These are phyloP conservation scores for Exophiala spinifera DNA, from an alignment of 2,329 filamentous ascomycete species.

Conservation along the genomic window DNA sequence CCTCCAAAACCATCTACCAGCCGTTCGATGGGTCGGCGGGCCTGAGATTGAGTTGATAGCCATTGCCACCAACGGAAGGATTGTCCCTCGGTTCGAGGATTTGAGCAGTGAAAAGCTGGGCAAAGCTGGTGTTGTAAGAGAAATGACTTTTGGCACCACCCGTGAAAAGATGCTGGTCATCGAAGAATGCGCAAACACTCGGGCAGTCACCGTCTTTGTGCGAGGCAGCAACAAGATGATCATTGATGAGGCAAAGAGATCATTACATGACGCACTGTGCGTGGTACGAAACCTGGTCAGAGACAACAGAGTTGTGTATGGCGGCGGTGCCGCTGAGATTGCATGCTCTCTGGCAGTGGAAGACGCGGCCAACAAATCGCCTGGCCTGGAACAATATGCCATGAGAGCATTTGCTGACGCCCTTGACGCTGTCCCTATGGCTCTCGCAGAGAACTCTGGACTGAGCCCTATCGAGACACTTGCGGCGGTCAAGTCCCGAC, in stretches of 20 bases:
- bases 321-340: conserved; percentile 93
- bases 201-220: conserved; percentile 94
- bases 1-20: conserved; percentile 91
- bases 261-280: conserved; percentile 93
- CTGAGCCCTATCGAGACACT: conserved; percentile 94
- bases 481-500: conserved; percentile 91
- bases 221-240: conserved; percentile 99
- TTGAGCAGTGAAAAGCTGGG: conserved; percentile 88
- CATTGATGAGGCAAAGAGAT: conserved; percentile 97
- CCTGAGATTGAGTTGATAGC: conserved; percentile 98
- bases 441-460: conserved; percentile 94
- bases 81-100: conserved; percentile 96
- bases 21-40: conserved; percentile 95
- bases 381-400: conserved; percentile 96
- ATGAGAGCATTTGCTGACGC: conserved; percentile 98
- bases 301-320: conserved; percentile 97
- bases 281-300: conserved; percentile 94
- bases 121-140: conserved; percentile 80
- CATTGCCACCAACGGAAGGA: conserved; percentile 96
- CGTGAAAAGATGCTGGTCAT: conserved; percentile 99
- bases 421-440: conserved; percentile 89
- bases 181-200: conserved; percentile 96
- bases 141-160: conserved; percentile 96
- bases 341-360: conserved; percentile 95
- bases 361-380: conserved; percentile 89